Percentiles rank a stretch among this genome's conserved stretches.
These are phyloP conservation scores for Capronia americana DNA, from an alignment of 2,329 filamentous ascomycete genomes.

Conservation along the genomic window DNA sequence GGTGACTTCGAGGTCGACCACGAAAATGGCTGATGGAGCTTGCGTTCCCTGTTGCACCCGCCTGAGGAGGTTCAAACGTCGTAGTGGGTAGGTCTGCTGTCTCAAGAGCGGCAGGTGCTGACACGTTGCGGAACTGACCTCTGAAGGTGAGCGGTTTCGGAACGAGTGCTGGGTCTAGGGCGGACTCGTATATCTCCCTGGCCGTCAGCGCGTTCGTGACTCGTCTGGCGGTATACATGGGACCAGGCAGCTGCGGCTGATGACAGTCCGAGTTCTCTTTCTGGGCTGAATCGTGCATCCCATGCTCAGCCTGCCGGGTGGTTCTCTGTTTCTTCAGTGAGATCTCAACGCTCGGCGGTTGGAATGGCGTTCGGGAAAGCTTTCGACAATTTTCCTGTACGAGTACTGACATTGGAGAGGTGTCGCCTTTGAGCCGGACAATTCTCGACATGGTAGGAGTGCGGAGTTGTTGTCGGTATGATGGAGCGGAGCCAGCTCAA, in stretches of 20 bases:
- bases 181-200: not conserved
- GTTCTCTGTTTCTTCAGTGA: not conserved
- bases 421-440: not conserved
- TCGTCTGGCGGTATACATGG: not conserved
- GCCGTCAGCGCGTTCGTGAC: not conserved
- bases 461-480: not conserved
- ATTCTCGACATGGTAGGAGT: not conserved
- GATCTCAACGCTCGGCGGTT: not conserved
- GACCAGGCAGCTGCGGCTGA: not conserved
- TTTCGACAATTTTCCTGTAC: not conserved
- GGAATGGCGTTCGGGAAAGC: not conserved
- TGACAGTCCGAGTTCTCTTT: not conserved
- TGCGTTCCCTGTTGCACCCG: not conserved
- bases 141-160: not conserved
- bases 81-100: not conserved
- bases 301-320: not conserved
- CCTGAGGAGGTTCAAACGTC: not conserved
- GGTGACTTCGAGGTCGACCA: not conserved
- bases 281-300: not conserved
- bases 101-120: not conserved
- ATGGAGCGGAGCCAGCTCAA: not conserved
- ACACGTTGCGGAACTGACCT: not conserved
- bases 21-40: not conserved
- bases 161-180: slow-evolving; percentile 1
- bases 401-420: not conserved